Base-by-base conservation (phyloP, 176 grass and related monocot genomes). In the Dactylis glomerata region DNA sequence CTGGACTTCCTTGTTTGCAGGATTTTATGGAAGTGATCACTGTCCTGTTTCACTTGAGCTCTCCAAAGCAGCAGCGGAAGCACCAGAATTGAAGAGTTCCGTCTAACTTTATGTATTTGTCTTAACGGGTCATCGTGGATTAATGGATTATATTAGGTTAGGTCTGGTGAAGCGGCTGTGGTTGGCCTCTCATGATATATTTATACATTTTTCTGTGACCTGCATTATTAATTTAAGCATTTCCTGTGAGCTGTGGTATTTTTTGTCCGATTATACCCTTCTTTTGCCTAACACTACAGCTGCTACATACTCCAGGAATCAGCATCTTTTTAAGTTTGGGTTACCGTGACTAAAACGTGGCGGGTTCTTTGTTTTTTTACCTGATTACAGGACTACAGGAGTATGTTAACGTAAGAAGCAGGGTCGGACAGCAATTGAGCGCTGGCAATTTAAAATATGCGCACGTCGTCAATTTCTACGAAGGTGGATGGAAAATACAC, bases 21-120 rank as follows among this genome's bases (percentile, higher is more conserved):
- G 88, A 77, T 89, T 86, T 61, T 89, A 85, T 82, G 88, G 88
- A 62, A 89, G 88, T 82, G 88, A 89, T 67, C 88, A 82, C 72
- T 89, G 88, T 24, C 82, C 88, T 70, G 83, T 89, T 81, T 52
- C 83, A 8, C 71, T 89, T 16, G 88, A 86, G 41, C 78, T 89
- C 54, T 82, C 83, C 17, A 40, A 63, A 85, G 33, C 20, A 38
- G 30, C 49, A 81, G 36, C 36, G 42, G 87, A 40, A 69, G 37
- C 64, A 77, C 50, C 70, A 45, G 70, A 61, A 41, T 20, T 71
- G 19, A 80, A 74, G 44, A 13, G 33, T 62, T 73, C 86, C 31
- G 32, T 10, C 65, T 88, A 79, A 74, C 36, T 74, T 47, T 42
- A n/a, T 70, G 40, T 47, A 62, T 44, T 24, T 37, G 10, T 63